Conservation (phyloP, 371 early-diverging fungal species). For the Lichtheimia ornata region DNA sequence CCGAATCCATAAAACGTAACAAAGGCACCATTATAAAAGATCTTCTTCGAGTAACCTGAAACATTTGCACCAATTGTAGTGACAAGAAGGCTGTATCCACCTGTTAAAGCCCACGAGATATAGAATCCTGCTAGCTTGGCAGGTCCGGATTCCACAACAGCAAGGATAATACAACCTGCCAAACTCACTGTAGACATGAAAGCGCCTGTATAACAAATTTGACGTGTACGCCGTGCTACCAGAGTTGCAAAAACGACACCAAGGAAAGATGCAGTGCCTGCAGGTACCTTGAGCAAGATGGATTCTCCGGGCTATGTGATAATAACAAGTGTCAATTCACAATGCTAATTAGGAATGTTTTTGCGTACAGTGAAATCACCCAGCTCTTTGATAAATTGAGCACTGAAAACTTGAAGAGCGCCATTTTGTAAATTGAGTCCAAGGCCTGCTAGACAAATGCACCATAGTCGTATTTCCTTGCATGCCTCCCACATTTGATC, state of each 20-base stretch:
- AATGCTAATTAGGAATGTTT: not conserved
- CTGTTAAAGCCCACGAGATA: conserved; percentile 25
- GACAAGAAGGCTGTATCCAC: conserved; percentile 5
- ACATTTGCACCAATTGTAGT: conserved; percentile 22
- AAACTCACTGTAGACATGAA: conserved; percentile 11
- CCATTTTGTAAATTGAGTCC: conserved; percentile 19
- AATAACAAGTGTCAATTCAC: not conserved
- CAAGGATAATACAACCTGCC: conserved; percentile 7
- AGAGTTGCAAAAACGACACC: conserved; percentile 11
- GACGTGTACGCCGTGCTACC: conserved; percentile 4
- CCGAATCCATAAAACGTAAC: conserved; percentile 31
- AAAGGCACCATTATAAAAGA: conserved; percentile 32
- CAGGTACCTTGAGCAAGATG: conserved; percentile 14
- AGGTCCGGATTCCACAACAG: conserved; percentile 16
- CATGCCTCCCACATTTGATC: conserved; percentile 21
- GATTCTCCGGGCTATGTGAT: conserved; percentile 10
- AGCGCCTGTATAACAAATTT: conserved; percentile 10
- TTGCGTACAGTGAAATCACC: conserved; percentile 17
- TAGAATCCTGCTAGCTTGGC: conserved; percentile 33
- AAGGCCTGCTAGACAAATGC: conserved; percentile 9
- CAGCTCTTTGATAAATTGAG: conserved; percentile 12
- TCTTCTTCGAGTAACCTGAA: conserved; percentile 28
- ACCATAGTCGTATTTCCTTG: conserved; percentile 15
- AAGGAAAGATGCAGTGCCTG: conserved; percentile 2
- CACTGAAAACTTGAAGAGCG: conserved; percentile 13